Evolutionary conservation across 2,329 filamentous ascomycete genomes (phyloP).

Genomic region (Ambrosiella cleistominuta): DNA sequence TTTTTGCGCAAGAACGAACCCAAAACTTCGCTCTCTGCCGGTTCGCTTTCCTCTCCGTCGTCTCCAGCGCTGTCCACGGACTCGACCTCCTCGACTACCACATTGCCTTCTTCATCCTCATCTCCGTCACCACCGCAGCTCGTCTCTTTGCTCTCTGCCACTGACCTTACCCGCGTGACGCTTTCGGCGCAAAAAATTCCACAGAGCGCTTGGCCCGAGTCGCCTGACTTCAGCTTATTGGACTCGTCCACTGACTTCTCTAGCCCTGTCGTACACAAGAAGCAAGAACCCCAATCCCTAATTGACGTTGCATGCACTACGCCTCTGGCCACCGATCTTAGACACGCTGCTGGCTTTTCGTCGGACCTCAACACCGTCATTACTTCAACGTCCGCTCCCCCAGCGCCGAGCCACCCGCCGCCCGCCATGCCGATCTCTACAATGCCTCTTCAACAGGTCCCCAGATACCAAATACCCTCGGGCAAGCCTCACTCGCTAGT

Average conservation of each 20-base stretch:
- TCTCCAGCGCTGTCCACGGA: slow-evolving; percentile 6
- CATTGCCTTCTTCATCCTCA: background rate
- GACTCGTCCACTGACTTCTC: slow-evolving; percentile 3
- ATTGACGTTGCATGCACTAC: slow-evolving; percentile 9
- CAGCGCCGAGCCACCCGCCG: slow-evolving; percentile 4
- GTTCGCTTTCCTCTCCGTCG: slow-evolving; percentile 7
- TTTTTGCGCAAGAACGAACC: slow-evolving; percentile 9
- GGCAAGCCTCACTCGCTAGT: slow-evolving; percentile 2
- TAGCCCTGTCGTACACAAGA: background rate
- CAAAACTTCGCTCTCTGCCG: background rate
- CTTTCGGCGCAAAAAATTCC: background rate
- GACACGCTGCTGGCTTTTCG: background rate
- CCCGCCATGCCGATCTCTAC: slow-evolving; percentile 3
- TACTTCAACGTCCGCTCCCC: background rate
- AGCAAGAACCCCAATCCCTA: background rate
- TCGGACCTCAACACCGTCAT: background rate
- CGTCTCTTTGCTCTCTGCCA: slow-evolving; percentile 1
- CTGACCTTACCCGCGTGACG: background rate
- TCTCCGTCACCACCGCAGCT: background rate
- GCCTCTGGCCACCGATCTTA: background rate
- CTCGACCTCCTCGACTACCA: background rate
- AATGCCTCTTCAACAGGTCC: slow-evolving; percentile 2
- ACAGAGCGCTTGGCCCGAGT: slow-evolving; percentile 4
- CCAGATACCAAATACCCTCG: background rate
- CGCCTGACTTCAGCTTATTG: slow-evolving; percentile 6